Percentiles rank a stretch among this genome's conserved stretches.
phyloP scores from a whole-genome alignment of 2,329 filamentous ascomycete species.

The Drechslera avenae region DNA sequence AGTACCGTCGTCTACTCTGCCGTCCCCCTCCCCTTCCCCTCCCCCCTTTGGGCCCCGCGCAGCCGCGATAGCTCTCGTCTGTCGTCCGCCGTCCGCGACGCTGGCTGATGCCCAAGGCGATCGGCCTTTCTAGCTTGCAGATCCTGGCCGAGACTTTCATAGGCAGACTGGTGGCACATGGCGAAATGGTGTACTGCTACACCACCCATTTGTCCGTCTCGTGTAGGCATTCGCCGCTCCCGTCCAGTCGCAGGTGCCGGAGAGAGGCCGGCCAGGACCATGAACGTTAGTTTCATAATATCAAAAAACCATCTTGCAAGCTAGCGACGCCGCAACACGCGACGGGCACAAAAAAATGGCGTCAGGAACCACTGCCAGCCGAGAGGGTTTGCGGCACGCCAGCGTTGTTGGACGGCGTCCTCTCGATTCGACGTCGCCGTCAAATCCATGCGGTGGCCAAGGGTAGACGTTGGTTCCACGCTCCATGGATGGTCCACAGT shows the following conservation, averaged over 20 bases:
- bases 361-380: conserved; percentile 27
- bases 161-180: conserved; percentile 13
- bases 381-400: conserved; percentile 1
- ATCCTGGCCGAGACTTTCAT: conserved; percentile 11
- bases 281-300: conserved; percentile 12
- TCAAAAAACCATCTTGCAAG: conserved; percentile 11
- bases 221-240: conserved; percentile 21
- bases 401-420: background rate
- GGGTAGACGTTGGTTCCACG: conserved; percentile 4
- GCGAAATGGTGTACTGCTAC: conserved; percentile 10
- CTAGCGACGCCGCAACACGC: conserved; percentile 27
- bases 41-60: too few relatives aligned
- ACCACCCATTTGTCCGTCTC: conserved; percentile 19
- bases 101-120: conserved; percentile 12
- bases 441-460: too few relatives aligned
- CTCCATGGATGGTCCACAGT: background rate
- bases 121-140: conserved; percentile 9
- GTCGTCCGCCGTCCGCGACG: background rate
- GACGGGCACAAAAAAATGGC: conserved; percentile 30
- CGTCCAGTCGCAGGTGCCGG: conserved; percentile 15
- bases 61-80: background rate
- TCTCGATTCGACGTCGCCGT: conserved; percentile 2
- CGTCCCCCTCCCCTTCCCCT: too few relatives aligned
- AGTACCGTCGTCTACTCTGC: background rate
- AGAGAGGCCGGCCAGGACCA: conserved; percentile 17